Conservation (phyloP, 2,329 filamentous ascomycete species). For the Colletotrichum chrysophilum region DNA sequence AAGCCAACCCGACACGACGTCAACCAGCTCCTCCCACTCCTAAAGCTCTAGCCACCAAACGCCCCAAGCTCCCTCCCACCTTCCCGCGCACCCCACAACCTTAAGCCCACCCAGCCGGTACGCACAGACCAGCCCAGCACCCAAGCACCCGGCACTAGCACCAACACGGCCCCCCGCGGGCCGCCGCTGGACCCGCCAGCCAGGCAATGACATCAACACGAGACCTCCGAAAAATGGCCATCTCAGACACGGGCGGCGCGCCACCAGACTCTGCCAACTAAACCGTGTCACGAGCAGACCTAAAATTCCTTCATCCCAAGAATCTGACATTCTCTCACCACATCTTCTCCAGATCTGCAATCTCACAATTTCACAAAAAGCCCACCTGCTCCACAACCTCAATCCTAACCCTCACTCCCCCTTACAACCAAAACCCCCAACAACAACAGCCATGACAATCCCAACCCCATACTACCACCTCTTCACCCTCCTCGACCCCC, state of each 20-base stretch:
- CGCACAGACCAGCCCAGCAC: background rate
- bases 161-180: background rate
- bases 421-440: background rate
- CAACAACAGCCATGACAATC: background rate
- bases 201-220: background rate
- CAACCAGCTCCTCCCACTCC: background rate
- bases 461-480: background rate
- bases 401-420: background rate
- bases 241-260: background rate
- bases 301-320: background rate
- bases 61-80: background rate
- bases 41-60: background rate
- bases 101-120: background rate
- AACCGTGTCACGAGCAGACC: background rate
- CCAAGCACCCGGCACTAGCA: background rate
- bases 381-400: background rate
- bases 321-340: background rate
- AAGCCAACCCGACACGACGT: background rate
- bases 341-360: background rate
- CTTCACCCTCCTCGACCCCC: slow-evolving; percentile 4
- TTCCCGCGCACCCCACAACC: background rate
- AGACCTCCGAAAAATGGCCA: background rate
- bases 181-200: background rate
- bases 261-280: background rate
- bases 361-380: background rate